Evolutionary conservation across 495 filamentous ascomycete species (phyloP).

Genomic region (Corynascus novoguineensis): DNA sequence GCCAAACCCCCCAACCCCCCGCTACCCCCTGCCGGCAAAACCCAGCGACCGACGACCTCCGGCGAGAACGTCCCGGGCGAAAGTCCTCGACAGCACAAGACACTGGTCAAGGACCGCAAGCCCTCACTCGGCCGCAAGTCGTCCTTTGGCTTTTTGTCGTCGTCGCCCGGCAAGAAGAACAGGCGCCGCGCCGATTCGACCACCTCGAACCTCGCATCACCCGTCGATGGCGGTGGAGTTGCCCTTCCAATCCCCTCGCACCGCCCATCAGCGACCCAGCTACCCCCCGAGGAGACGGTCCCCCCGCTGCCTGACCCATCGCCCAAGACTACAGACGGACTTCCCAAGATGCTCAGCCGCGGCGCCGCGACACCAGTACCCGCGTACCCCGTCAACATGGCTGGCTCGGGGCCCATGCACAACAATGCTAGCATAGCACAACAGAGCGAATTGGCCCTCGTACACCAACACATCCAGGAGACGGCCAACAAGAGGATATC

Average conservation of each 20-base stretch:
- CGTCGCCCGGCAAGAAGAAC: constrained; percentile 25
- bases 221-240: constrained; percentile 12
- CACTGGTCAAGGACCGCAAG: constrained; percentile 42
- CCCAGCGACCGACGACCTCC: constrained; percentile 37
- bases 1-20: constrained; percentile 3
- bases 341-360: constrained; percentile 43
- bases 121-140: constrained; percentile 41
- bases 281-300: constrained; percentile 29
- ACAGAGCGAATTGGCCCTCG: constrained; percentile 35
- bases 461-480: constrained; percentile 83
- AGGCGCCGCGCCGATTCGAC: constrained; percentile 38
- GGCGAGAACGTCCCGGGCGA: constrained; percentile 23
- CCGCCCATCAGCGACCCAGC: constrained; percentile 10
- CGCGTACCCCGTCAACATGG: constrained; percentile 29
- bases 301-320: constrained; percentile 36
- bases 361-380: constrained; percentile 28
- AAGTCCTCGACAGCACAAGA: constrained; percentile 28
- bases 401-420: constrained; percentile 27
- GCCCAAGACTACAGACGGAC: constrained; percentile 34
- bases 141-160: constrained; percentile 39
- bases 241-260: background rate
- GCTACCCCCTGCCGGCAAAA: constrained; percentile 10
- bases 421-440: constrained; percentile 18
- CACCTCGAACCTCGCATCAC: constrained; percentile 21
- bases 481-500: constrained; percentile 87